phyloP scores from a whole-genome alignment of 73 alveolate species.

The Symbiodinium pilosum region DNA sequence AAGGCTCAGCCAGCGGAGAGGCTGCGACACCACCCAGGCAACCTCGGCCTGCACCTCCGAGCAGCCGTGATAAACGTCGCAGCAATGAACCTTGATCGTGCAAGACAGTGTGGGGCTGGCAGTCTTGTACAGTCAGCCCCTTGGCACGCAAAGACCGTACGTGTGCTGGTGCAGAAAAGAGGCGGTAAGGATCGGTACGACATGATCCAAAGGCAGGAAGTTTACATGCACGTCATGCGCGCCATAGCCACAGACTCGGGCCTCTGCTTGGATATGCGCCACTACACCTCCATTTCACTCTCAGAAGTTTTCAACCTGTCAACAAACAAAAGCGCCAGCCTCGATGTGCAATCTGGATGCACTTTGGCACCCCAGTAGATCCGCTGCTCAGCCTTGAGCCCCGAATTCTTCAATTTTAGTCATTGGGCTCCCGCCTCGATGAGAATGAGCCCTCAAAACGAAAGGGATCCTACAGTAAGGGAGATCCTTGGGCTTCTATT shows the following conservation, averaged over 20 bases:
- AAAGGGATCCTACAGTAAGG: neutral
- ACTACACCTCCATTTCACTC: slow-evolving; percentile 14
- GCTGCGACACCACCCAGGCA: slow-evolving; percentile 63
- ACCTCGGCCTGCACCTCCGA: slow-evolving; percentile 89
- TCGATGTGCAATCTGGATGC: slow-evolving; percentile 86
- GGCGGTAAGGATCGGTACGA: slow-evolving; percentile 68
- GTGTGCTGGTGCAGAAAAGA: neutral
- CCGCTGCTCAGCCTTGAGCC: slow-evolving; percentile 89
- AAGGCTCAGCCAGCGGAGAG: slow-evolving; percentile 84
- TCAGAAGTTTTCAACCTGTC: neutral
- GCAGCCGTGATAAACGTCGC: slow-evolving; percentile 91
- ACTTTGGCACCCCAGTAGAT: slow-evolving; percentile 85
- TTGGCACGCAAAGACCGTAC: too few species aligned
- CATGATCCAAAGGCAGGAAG: slow-evolving; percentile 88
- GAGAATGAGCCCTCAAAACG: neutral
- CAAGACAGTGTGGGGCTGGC: neutral
- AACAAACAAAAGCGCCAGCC: neutral
- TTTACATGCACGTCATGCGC: slow-evolving; percentile 48
- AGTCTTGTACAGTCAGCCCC: neutral
- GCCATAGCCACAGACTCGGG: slow-evolving; percentile 40
- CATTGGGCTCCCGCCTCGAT: too few species aligned
- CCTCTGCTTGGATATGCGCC: slow-evolving; percentile 69
- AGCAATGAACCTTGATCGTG: slow-evolving; percentile 67
- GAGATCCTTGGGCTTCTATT: neutral
- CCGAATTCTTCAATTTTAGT: too few species aligned